A percentile compares a stretch with the other conserved stretches of the same genome.
phyloP scores from a whole-genome alignment of 768 basidiomycete species.

The Tulasnella sp. region DNA sequence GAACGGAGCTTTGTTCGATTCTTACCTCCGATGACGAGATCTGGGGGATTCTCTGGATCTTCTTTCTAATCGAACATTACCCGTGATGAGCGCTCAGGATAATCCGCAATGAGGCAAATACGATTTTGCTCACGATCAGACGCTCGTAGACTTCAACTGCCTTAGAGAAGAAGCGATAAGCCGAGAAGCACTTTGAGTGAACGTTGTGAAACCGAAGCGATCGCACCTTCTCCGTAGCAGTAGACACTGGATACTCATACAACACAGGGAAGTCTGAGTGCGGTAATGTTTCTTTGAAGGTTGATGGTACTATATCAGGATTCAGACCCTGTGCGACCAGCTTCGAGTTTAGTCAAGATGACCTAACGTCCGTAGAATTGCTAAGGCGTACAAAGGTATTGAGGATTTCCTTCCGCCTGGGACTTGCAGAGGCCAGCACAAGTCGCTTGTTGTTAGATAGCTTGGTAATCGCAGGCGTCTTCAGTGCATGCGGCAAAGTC shows the following conservation, averaged over 20 bases:
- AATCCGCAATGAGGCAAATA: neutral
- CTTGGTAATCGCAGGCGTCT: conserved; percentile 51
- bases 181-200: neutral
- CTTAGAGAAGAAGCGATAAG: conserved; percentile 19
- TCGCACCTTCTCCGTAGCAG: conserved; percentile 52
- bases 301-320: conserved; percentile 64
- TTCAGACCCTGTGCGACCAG: conserved; percentile 39
- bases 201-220: neutral
- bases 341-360: neutral
- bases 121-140: conserved; percentile 44
- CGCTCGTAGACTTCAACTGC: conserved; percentile 79
- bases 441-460: conserved; percentile 60
- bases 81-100: neutral
- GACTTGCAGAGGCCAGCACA: conserved; percentile 78
- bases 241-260: conserved; percentile 67
- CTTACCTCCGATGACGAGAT: conserved; percentile 69
- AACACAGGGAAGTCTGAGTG: conserved; percentile 56
- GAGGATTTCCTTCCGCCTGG: conserved; percentile 75
- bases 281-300: conserved; percentile 69
- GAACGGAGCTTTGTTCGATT: neutral
- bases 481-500: conserved; percentile 55
- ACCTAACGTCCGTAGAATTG: neutral
- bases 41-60: conserved; percentile 58
- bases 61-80: conserved; percentile 29
- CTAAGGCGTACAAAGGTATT: conserved; percentile 51